Conservation (phyloP, 768 basidiomycete species). For the Boletellus sp. region DNA sequence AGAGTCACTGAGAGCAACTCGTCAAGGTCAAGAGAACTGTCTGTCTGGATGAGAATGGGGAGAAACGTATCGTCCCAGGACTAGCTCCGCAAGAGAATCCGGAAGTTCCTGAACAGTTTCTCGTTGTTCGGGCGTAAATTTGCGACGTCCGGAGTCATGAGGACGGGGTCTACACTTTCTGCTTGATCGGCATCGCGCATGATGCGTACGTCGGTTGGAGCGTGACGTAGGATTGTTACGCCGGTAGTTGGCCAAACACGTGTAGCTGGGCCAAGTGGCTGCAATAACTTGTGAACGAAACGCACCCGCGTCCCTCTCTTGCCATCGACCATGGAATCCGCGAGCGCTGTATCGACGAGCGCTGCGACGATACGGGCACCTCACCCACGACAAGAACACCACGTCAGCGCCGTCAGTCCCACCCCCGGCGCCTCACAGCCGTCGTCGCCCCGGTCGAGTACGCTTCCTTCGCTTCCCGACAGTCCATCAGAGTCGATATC, state of each 20-base stretch:
- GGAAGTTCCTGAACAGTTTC: slow-evolving; percentile 69
- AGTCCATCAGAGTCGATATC: slow-evolving; percentile 65
- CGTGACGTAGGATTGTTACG: too few relatives aligned
- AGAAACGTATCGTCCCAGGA: slow-evolving; percentile 33
- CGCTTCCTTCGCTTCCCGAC: slow-evolving; percentile 54
- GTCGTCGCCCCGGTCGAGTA: slow-evolving; percentile 47
- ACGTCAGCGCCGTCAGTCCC: neutral
- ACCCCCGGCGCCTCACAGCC: slow-evolving; percentile 34
- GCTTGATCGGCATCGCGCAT: neutral
- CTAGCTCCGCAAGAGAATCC: slow-evolving; percentile 58
- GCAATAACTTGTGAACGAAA: neutral
- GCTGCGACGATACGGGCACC: slow-evolving; percentile 38
- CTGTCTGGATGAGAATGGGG: slow-evolving; percentile 36
- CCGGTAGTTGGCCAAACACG: slow-evolving; percentile 26
- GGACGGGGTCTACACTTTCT: neutral
- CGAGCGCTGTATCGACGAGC: slow-evolving; percentile 30
- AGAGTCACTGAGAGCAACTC: neutral
- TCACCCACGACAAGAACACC: slow-evolving; percentile 24
- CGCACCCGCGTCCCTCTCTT: too few relatives aligned
- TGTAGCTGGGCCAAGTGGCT: slow-evolving; percentile 24
- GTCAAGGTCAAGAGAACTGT: slow-evolving; percentile 47
- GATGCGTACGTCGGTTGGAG: neutral
- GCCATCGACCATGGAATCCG: slow-evolving; percentile 24
- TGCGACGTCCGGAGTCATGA: neutral
- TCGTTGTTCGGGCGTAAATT: slow-evolving; percentile 49